phyloP scores from a whole-genome alignment of 1,284 basidiomycete genomes.

The Ustilago crameri region DNA sequence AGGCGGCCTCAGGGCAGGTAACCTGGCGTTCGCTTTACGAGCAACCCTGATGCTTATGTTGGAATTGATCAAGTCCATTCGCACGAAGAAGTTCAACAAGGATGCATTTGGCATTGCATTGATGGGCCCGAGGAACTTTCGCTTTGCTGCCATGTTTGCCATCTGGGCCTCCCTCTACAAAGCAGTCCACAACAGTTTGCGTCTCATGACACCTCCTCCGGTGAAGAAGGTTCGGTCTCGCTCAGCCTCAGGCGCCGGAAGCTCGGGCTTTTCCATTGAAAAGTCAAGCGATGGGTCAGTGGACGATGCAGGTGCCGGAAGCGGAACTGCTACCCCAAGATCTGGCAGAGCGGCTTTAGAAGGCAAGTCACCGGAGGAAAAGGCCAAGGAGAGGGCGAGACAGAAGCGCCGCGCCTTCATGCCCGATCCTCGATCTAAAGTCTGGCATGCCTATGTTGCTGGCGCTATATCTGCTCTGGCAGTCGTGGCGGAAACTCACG shows the following conservation, averaged over 20 bases:
- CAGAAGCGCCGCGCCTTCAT: conserved; percentile 61
- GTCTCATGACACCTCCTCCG: conserved; percentile 58
- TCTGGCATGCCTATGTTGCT: conserved; percentile 90
- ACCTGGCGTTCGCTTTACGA: conserved; percentile 61
- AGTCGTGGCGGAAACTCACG: conserved; percentile 82
- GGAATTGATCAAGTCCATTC: conserved; percentile 59
- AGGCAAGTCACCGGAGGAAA: conserved; percentile 51
- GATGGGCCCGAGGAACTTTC: conserved; percentile 55
- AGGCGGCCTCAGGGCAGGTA: conserved; percentile 60
- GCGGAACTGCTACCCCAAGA: conserved; percentile 53
- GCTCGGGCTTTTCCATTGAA: conserved; percentile 11
- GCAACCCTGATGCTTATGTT: conserved; percentile 58
- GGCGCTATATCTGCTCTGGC: conserved; percentile 84
- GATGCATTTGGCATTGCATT: conserved; percentile 45
- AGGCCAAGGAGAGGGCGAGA: conserved; percentile 46
- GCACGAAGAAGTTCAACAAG: conserved; percentile 46
- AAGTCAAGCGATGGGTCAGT: conserved; percentile 14
- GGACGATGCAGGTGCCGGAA: conserved; percentile 19
- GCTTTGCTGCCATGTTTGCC: conserved; percentile 62
- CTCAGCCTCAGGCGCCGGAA: conserved; percentile 13
- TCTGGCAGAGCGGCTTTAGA: conserved; percentile 47
- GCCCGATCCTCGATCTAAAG: conserved; percentile 66
- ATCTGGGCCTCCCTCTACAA: conserved; percentile 66
- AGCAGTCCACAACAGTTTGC: conserved; percentile 62
- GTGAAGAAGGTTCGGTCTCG: conserved; percentile 23